Conservation (phyloP, 768 basidiomycete genomes). For the Termitomyces sp. region DNA sequence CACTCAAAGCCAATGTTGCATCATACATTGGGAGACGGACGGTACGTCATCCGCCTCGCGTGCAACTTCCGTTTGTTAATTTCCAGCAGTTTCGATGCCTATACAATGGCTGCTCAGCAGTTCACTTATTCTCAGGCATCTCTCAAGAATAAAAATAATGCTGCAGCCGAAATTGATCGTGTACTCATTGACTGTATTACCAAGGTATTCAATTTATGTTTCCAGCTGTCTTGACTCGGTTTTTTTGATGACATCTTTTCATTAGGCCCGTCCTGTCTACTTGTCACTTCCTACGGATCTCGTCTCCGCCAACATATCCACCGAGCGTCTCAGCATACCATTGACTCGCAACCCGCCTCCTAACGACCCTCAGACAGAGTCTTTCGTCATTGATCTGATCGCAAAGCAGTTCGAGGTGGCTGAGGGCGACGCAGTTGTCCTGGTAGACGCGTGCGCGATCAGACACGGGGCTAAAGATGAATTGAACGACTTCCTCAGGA, state of each 20-base stretch:
- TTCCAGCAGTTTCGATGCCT: not conserved
- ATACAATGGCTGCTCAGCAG: not conserved
- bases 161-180: not conserved
- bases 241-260: not conserved
- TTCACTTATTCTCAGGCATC: not conserved
- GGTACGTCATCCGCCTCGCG: not conserved
- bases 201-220: not conserved
- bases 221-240: not conserved
- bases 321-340: not conserved
- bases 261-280: not conserved
- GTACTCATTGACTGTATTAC: not conserved
- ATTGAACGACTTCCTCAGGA: not conserved
- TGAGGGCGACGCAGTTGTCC: not conserved
- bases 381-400: not conserved
- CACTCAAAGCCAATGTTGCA: not conserved
- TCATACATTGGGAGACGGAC: constrained; percentile 1
- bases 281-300: not conserved
- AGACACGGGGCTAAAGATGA: not conserved
- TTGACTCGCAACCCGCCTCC: not conserved
- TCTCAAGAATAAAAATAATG: not conserved
- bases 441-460: not conserved
- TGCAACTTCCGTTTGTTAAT: not conserved
- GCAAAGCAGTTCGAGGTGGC: not conserved
- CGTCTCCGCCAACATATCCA: not conserved
- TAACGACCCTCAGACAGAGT: not conserved